Evolutionary conservation across 2,329 filamentous ascomycete genomes (phyloP), one percentile per base, ranked within the genome.

Genomic region (Aureobasidium uvarum): DNA sequence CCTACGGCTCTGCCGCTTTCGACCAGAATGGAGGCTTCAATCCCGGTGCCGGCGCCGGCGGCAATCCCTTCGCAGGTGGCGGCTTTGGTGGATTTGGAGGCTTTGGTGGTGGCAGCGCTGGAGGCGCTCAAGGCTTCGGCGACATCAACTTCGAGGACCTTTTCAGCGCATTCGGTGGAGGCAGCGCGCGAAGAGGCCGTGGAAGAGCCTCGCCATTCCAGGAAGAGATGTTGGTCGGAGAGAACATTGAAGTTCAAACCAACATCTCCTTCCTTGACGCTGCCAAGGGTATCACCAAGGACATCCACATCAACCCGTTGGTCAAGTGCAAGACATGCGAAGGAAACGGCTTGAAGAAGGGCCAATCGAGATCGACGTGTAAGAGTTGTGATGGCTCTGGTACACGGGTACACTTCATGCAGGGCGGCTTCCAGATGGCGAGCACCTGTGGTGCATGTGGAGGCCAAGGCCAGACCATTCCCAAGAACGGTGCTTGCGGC

Each of bases 81-180:
- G 87, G 86, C 7, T 81, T 38, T 18, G 60, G 60, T 18, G 46
- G 46, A 5, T 52, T 52, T 13, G 60, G 82, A 16, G 80, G 80
- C 25, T 83, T 84, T 58, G 79, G 79, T 64, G 79, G 78, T 10
- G 72, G 75, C 68, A 70, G 72, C 23, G 75, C 74, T 68, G 70
- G 88, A 31, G 67, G 66, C 25, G 68, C 67, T 64, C 68, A 64
- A 38, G 69, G 88, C 36, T 90, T 89, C 74, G 86, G 89, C 16
- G 91, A 93, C 69, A 93, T 98, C 81, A 96, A 96, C 75, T 96
- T 99, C 69, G 95, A 98, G 69, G 95, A 99, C 77, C 81, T 99
- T 13, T 98, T 99, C 76, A 90, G 89, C 60, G 92, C 92, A 8
- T 97, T 97, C 74, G 84, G 87, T 2, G 89, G 85, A 5, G 86